phyloP scores from a whole-genome alignment of 176 grass and related monocot species.

The Alloteropsis semialata region DNA sequence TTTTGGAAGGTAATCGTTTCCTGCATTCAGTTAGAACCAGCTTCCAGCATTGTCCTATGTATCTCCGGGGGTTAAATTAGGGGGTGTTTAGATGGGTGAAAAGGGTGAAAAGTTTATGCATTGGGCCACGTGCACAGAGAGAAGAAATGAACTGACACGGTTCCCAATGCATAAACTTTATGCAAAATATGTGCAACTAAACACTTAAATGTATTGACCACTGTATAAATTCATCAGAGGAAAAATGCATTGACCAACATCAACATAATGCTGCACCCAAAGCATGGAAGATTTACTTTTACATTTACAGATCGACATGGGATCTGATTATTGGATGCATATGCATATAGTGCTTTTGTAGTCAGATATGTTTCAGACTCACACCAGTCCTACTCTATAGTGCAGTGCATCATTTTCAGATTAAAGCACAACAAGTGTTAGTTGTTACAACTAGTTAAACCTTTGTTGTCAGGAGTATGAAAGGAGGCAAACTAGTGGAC shows the following conservation, averaged over 20 bases:
- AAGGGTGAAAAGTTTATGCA: too few relatives aligned
- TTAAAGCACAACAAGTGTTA: not conserved
- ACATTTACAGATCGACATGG: not conserved
- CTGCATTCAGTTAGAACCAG: not conserved
- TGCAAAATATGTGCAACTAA: too few relatives aligned
- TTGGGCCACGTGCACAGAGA: too few relatives aligned
- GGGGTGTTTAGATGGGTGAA: too few relatives aligned
- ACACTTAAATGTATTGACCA: too few relatives aligned
- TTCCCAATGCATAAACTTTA: too few relatives aligned
- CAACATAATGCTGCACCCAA: not conserved
- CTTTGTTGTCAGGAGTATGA: constrained; percentile 59
- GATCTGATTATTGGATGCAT: not conserved
- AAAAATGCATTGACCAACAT: not conserved
- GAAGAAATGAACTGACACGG: too few relatives aligned
- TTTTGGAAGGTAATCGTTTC: constrained; percentile 64
- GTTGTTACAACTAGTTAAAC: not conserved
- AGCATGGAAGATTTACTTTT: not conserved
- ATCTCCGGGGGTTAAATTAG: not conserved
- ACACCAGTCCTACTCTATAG: not conserved
- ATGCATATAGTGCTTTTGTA: not conserved
- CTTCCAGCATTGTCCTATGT: not conserved
- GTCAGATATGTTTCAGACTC: not conserved
- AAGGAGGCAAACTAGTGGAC: constrained; percentile 52
- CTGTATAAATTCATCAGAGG: not conserved
- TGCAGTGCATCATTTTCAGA: not conserved